Conservation (phyloP, 2,329 filamentous ascomycete genomes). For the Hymenoscyphus fraxineus region DNA sequence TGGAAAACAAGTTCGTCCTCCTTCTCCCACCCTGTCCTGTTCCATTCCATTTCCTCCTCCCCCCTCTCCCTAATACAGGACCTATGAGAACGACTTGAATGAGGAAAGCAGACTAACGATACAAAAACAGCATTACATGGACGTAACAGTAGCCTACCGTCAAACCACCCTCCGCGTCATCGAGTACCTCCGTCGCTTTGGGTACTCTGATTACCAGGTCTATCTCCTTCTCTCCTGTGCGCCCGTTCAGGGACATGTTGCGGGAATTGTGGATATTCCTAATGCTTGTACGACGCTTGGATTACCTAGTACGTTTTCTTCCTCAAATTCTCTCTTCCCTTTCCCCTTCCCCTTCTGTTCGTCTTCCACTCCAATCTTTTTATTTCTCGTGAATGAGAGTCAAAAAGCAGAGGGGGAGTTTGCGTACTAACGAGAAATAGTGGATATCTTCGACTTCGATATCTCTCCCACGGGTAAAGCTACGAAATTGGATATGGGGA, state of each 20-base stretch:
- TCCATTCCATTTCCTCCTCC: not conserved
- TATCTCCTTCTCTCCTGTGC: constrained; percentile 84
- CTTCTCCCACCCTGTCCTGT: not conserved
- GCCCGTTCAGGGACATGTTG: constrained; percentile 82
- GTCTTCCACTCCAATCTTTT: not conserved
- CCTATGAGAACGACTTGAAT: not conserved
- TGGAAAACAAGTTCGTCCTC: constrained; percentile 61
- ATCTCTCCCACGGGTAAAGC: constrained; percentile 63
- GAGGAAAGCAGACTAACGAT: not conserved
- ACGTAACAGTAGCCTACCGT: constrained; percentile 27
- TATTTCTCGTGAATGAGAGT: not conserved
- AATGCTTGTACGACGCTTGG: constrained; percentile 89
- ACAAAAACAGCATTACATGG: constrained; percentile 25
- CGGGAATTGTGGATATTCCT: constrained; percentile 85
- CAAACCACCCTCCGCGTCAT: constrained; percentile 51
- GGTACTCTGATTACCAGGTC: constrained; percentile 70
- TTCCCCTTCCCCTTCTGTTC: not conserved
- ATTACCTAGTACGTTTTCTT: constrained; percentile 51
- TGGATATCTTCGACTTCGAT: constrained; percentile 95
- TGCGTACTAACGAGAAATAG: not conserved
- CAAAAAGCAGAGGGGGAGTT: not conserved
- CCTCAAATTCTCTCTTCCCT: not conserved
- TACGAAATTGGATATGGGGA: constrained; percentile 63
- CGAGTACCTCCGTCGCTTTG: constrained; percentile 74
- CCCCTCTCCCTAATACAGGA: not conserved